phyloP scores from a whole-genome alignment of 805 yeast species.

The Limtongozyma cylindracea region DNA sequence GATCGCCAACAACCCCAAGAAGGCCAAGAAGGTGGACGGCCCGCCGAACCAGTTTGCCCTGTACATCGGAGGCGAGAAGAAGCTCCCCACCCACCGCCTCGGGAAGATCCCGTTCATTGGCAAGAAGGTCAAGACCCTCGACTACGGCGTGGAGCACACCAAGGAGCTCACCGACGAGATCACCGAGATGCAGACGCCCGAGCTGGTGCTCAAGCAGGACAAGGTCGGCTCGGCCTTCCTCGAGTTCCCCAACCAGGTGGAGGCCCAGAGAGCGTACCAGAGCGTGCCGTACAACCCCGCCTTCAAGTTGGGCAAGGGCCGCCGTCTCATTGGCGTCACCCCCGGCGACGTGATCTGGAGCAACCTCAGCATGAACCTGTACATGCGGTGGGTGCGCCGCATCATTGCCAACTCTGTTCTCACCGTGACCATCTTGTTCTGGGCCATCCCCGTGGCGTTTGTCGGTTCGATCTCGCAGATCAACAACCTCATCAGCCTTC shows the following conservation, averaged over 20 bases:
- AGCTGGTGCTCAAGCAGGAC: conserved; percentile 19
- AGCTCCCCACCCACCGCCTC: conserved; percentile 66
- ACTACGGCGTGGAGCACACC: conserved; percentile 40
- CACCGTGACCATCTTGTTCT: conserved; percentile 50
- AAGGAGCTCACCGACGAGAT: conserved; percentile 50
- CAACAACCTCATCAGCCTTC: conserved; percentile 39
- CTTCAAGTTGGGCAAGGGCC: conserved; percentile 14
- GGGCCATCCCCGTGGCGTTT: conserved; percentile 96
- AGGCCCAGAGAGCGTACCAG: conserved; percentile 76
- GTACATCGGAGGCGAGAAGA: conserved; percentile 39
- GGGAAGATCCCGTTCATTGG: conserved; percentile 56
- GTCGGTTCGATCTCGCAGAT: conserved; percentile 87
- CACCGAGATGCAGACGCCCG: conserved; percentile 26
- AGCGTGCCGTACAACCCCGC: conserved; percentile 33
- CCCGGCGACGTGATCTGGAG: conserved; percentile 79
- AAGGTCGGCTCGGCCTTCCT: conserved; percentile 49
- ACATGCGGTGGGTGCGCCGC: conserved; percentile 28
- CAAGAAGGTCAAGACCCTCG: conserved; percentile 64
- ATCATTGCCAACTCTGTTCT: conserved; percentile 35
- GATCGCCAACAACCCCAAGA: conserved; percentile 26
- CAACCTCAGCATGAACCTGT: conserved; percentile 33
- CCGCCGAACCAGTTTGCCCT: conserved; percentile 30
- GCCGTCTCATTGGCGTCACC: conserved; percentile 31
- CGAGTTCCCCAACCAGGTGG: conserved; percentile 64
- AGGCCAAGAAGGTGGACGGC: conserved; percentile 24